Base-by-base conservation (phyloP, 768 basidiomycete species). In the Gloeophyllum trabeum region DNA sequence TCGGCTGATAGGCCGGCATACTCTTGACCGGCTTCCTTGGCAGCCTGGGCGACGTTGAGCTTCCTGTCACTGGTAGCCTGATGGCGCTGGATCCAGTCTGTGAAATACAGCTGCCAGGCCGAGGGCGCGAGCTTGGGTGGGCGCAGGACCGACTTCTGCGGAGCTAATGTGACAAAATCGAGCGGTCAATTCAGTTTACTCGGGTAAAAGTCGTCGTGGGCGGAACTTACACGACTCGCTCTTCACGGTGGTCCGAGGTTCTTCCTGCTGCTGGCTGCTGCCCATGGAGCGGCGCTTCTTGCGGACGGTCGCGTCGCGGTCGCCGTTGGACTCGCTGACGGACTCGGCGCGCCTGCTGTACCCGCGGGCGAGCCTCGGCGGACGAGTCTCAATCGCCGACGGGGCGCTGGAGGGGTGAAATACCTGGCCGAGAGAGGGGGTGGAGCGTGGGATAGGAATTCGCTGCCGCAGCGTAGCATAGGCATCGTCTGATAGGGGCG, bases 81-180 rank as follows among this genome's bases (percentile, higher is more conserved):
- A 58, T 87, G 83, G 53, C 76, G 74, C 58, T 89, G 84, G 48
- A 96, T 91, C 79, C 87, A 92, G 57, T 94, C 89, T 19, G 90
- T 90, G 58, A 96, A 94, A 62, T 90, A 96, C 35, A 96, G 73
- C 61, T 96, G 92, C 92, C 92, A 96, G 42, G 91, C 88, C 3
- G 89, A 92, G 3, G 87, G 89, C 4, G 92, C 88, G 52, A 91
- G 73, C 65, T 92, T 91, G 38, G 91, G 91, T 16, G 87, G 90
- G 34, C 81, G 79, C 44, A 96, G 68, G 7, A 77, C 62, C 30
- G 91, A 91, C 62, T 84, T 91, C 43, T 75, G 64, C 36, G 75
- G 75, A 26, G 69, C 82, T 81, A 60, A 44, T 57, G 53, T n/a
- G n/a, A n/a, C n/a, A n/a, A n/a, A n/a, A n/a, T n/a, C n/a, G n/a